phyloP scores from a whole-genome alignment of 345 rosid species.

The Carallia pectinifolia region DNA sequence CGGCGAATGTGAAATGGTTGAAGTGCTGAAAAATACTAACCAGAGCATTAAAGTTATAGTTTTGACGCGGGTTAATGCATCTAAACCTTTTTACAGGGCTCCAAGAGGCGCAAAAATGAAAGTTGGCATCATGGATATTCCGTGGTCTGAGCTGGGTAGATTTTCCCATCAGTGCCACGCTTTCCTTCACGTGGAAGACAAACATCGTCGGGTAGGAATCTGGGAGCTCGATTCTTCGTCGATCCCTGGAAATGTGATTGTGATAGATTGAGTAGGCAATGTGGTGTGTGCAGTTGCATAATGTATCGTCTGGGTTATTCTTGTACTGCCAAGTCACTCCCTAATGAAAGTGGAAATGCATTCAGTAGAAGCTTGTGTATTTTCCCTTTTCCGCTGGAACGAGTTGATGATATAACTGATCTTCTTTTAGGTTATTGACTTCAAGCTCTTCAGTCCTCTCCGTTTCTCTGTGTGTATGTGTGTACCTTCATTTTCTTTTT shows the following conservation, averaged over 20 bases:
- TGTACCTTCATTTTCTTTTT: too few relatives aligned
- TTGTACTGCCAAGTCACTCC: conserved; percentile 3
- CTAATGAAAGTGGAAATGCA: conserved; percentile 7
- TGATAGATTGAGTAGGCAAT: conserved; percentile 25
- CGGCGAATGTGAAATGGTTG: conserved; percentile 43
- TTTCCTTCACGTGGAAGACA: conserved; percentile 21
- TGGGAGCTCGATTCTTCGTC: conserved; percentile 54
- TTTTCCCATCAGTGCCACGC: conserved; percentile 68
- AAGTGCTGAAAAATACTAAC: conserved; percentile 38
- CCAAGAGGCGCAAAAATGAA: conserved; percentile 35
- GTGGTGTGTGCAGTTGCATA: neutral
- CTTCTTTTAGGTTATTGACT: neutral
- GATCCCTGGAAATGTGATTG: conserved; percentile 21
- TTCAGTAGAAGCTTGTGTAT: neutral
- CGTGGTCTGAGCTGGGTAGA: conserved; percentile 25
- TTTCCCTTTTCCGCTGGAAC: neutral
- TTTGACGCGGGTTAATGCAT: conserved; percentile 25
- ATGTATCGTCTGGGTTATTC: neutral
- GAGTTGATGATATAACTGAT: neutral
- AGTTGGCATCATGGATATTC: conserved; percentile 29
- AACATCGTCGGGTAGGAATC: conserved; percentile 8
- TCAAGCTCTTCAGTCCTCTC: too few relatives aligned
- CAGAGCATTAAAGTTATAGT: conserved; percentile 25
- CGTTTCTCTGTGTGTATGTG: too few relatives aligned
- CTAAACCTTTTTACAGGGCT: conserved; percentile 27